These are phyloP conservation scores for Candida chilensis DNA, from an alignment of 805 yeast species.

Conservation along the genomic window DNA sequence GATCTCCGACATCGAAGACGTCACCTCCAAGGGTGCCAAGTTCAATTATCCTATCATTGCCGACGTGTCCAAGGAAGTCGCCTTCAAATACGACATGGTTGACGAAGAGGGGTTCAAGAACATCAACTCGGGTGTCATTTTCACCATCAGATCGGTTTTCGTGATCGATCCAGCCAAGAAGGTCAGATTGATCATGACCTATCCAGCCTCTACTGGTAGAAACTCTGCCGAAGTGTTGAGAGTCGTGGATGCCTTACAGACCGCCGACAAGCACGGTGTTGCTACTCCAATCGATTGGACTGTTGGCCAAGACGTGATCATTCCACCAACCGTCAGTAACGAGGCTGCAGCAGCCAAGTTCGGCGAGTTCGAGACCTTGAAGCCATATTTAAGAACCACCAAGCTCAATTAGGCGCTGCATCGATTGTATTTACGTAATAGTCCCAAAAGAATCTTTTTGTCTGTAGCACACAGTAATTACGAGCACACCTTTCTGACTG, in stretches of 20 bases:
- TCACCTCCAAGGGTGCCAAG: conserved; percentile 55
- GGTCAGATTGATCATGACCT: conserved; percentile 76
- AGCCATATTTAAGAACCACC: conserved; percentile 83
- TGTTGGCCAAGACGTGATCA: conserved; percentile 84
- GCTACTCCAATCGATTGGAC: conserved; percentile 93
- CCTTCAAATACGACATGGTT: conserved; percentile 80
- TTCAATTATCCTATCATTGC: conserved; percentile 89
- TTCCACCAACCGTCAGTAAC: conserved; percentile 78
- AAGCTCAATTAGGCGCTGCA: conserved; percentile 9
- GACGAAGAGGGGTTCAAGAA: conserved; percentile 78
- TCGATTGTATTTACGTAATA: neutral
- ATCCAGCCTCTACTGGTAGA: conserved; percentile 94
- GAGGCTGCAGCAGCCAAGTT: conserved; percentile 75
- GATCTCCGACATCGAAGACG: conserved; percentile 88
- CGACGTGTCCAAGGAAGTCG: conserved; percentile 77
- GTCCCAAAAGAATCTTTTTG: too few relatives aligned
- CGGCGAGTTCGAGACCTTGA: conserved; percentile 78
- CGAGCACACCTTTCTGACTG: too few relatives aligned
- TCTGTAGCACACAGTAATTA: too few relatives aligned
- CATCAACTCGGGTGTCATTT: conserved; percentile 62
- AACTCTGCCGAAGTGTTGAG: conserved; percentile 89
- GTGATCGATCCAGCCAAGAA: conserved; percentile 86
- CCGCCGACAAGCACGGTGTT: conserved; percentile 73
- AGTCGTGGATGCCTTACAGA: conserved; percentile 81
- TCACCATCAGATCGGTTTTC: conserved; percentile 89